A percentile compares a stretch with the other conserved stretches of the same genome.
These are phyloP conservation scores for Pseudogymnoascus sp. DNA, from an alignment of 2,329 filamentous ascomycete species.

Conservation along the genomic window DNA sequence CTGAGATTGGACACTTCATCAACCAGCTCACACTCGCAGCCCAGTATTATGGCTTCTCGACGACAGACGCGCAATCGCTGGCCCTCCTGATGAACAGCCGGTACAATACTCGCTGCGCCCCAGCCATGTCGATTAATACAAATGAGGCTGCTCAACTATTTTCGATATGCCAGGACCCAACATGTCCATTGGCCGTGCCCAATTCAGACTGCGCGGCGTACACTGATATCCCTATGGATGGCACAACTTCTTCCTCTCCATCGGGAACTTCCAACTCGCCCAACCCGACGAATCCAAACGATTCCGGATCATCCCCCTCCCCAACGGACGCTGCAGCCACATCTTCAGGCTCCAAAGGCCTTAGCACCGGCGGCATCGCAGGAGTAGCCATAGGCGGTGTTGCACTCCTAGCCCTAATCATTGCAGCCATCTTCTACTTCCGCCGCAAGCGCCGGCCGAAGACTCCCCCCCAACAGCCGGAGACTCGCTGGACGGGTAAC, in stretches of 20 bases:
- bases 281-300: neutral
- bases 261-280: conserved; percentile 12
- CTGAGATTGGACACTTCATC: conserved; percentile 28
- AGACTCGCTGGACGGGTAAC: neutral
- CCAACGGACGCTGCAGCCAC: neutral
- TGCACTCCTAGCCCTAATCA: conserved; percentile 19
- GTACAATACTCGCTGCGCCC: conserved; percentile 28
- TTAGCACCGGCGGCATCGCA: conserved; percentile 19
- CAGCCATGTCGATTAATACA: conserved; percentile 13
- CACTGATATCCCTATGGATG: conserved; percentile 19
- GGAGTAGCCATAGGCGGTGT: conserved; percentile 25
- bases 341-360: conserved; percentile 11
- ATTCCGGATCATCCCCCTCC: neutral
- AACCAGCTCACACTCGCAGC: conserved; percentile 24
- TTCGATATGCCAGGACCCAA: conserved; percentile 25
- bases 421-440: conserved; percentile 9
- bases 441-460: neutral
- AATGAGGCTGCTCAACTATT: conserved; percentile 19
- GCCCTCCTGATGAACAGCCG: conserved; percentile 21
- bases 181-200: conserved; percentile 25
- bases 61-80: conserved; percentile 22
- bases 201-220: conserved; percentile 26
- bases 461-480: neutral
- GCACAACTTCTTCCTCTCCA: conserved; percentile 10
- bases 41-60: conserved; percentile 26